Conservation (phyloP, 352 stramenopile genomes). For the Phytophthora pistaciae region DNA sequence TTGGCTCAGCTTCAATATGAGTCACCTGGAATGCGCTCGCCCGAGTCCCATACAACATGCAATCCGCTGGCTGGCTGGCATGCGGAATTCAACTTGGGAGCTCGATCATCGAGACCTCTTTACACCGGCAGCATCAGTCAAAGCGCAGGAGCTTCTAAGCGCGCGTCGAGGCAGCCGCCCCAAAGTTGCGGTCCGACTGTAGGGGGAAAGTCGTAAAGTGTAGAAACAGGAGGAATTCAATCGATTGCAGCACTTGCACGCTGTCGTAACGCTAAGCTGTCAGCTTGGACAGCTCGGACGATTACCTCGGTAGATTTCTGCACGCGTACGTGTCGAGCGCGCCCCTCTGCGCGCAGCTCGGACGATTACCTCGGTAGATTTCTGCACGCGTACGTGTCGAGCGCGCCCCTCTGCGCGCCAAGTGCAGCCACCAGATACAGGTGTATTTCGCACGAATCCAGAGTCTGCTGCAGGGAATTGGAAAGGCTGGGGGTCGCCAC, state of each 20-base stretch:
- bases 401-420: background rate
- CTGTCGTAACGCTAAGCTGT: background rate
- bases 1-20: background rate
- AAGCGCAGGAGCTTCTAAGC: background rate
- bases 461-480: background rate
- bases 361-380: slow-evolving; percentile 1
- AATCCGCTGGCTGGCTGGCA: background rate
- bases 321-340: no score
- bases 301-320: slow-evolving; percentile 4
- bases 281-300: background rate
- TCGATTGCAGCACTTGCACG: background rate
- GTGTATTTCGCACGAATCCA: background rate
- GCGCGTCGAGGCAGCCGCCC: background rate
- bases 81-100: background rate
- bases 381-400: background rate
- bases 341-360: background rate
- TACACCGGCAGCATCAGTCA: background rate
- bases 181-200: background rate
- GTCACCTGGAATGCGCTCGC: background rate
- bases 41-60: background rate
- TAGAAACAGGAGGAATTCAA: background rate
- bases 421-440: no score
- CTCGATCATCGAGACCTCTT: background rate
- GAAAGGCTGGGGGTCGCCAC: background rate
- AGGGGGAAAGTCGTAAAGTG: background rate